phyloP scores from a whole-genome alignment of 495 filamentous ascomycete genomes.

The Penicillium robsamsonii region DNA sequence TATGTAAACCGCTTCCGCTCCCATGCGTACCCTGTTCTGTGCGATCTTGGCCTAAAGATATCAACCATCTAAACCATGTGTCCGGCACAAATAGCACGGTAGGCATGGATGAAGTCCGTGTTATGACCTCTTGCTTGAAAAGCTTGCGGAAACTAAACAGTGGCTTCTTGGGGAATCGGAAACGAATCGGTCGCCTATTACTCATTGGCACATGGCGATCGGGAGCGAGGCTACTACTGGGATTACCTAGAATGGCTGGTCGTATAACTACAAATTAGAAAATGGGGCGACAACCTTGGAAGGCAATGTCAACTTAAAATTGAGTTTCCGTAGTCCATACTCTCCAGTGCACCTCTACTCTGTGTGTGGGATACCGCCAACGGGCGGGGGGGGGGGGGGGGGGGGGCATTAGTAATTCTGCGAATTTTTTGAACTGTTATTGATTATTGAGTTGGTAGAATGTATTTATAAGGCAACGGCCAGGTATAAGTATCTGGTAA shows the following conservation, averaged over 20 bases:
- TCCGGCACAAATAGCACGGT: conserved; percentile 53
- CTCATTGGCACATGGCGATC: conserved; percentile 56
- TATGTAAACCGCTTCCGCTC: not conserved
- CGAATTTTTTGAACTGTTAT: too few relatives aligned
- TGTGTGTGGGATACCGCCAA: too few relatives aligned
- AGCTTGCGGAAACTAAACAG: conserved; percentile 47
- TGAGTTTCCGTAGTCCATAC: too few relatives aligned
- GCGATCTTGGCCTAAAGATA: conserved; percentile 51
- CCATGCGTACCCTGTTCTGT: conserved; percentile 51
- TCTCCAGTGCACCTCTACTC: too few relatives aligned
- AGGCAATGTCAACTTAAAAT: conserved; percentile 56
- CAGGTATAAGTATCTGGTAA: too few relatives aligned
- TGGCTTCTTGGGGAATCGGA: conserved; percentile 61
- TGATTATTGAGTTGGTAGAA: too few relatives aligned
- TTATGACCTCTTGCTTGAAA: conserved; percentile 60
- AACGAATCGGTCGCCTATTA: conserved; percentile 55
- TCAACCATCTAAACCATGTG: conserved; percentile 56
- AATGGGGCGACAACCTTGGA: conserved; percentile 50
- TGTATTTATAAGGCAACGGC: too few relatives aligned
- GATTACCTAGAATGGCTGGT: conserved; percentile 61
- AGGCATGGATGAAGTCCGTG: conserved; percentile 51
- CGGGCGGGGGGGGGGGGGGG: too few relatives aligned
- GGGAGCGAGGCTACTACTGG: conserved; percentile 63
- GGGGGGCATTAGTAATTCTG: too few relatives aligned
- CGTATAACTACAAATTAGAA: conserved; percentile 61